Evolutionary conservation across 352 stramenopile genomes (phyloP).

Genomic region (Phytophthora megakarya): DNA sequence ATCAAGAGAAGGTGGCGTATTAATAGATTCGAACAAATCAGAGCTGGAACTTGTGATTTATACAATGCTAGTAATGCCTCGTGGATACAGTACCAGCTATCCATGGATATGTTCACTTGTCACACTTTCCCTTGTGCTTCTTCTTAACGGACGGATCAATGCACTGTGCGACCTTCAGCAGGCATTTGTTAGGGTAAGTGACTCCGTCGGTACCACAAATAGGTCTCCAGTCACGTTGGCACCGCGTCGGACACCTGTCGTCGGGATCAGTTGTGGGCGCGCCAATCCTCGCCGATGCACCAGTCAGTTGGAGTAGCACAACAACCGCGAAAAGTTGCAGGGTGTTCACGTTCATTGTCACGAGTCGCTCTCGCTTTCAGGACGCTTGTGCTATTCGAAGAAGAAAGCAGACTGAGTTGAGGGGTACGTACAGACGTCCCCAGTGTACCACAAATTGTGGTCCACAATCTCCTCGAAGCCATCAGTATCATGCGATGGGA

Average conservation of each 20-base stretch:
- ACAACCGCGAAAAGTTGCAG: constrained; percentile 8
- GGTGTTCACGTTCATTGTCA: constrained; percentile 16
- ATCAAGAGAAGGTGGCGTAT: too few species aligned
- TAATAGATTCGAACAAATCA: too few species aligned
- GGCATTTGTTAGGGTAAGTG: constrained; percentile 12
- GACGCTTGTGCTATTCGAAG: constrained; percentile 10
- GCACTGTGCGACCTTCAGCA: constrained; percentile 11
- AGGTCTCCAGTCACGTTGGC: constrained; percentile 20
- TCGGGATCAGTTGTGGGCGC: constrained; percentile 3
- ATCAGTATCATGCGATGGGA: too few species aligned
- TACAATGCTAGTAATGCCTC: too few species aligned
- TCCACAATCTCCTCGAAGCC: too few species aligned
- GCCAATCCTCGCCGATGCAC: background rate
- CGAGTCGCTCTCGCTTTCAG: background rate
- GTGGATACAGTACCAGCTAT: too few species aligned
- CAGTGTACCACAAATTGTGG: too few species aligned
- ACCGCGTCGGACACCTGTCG: constrained; percentile 11
- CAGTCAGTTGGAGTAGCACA: constrained; percentile 15
- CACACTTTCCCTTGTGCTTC: constrained; percentile 3
- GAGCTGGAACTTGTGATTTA: too few species aligned
- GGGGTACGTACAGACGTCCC: too few species aligned
- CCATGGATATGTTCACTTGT: background rate
- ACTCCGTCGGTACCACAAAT: constrained; percentile 11
- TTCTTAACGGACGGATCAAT: constrained; percentile 3
- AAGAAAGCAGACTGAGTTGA: background rate